phyloP scores from a whole-genome alignment of 208 protist genomes.

The Acanthamoeba pearcei region DNA sequence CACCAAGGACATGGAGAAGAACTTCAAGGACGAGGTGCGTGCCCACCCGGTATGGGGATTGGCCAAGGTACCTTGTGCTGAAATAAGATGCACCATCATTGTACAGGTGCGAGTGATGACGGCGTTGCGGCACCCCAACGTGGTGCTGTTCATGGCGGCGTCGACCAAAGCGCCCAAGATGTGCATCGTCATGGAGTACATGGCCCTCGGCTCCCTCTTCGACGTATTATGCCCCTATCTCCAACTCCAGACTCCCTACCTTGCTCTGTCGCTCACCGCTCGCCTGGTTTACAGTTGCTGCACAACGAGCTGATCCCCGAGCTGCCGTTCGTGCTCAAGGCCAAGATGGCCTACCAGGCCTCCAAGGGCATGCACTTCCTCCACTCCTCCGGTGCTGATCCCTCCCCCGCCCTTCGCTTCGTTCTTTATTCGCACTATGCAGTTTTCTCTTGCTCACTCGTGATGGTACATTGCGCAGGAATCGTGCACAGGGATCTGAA shows the following conservation, averaged over 20 bases:
- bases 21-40: conserved; percentile 71
- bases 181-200: conserved; percentile 68
- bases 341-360: conserved; percentile 80
- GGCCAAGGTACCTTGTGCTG: too few relatives aligned
- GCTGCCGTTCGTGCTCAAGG: conserved; percentile 52
- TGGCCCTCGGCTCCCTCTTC: conserved; percentile 51
- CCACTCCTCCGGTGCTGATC: conserved; percentile 55
- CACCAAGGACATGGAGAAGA: conserved; percentile 63
- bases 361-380: conserved; percentile 79
- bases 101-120: conserved; percentile 79
- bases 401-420: too few relatives aligned
- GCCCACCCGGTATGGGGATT: too few relatives aligned
- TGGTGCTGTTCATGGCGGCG: conserved; percentile 83
- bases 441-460: too few relatives aligned
- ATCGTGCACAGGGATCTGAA: conserved; percentile 78
- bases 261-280: neutral
- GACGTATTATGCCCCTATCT: neutral
- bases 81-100: too few relatives aligned
- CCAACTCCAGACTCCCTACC: neutral
- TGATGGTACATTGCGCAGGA: too few relatives aligned
- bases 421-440: too few relatives aligned
- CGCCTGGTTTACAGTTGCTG: neutral
- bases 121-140: conserved; percentile 80
- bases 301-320: conserved; percentile 55
- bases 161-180: conserved; percentile 71